Base-by-base conservation (phyloP, 768 basidiomycete genomes). In the Tubosaeta brunneosetosa region DNA sequence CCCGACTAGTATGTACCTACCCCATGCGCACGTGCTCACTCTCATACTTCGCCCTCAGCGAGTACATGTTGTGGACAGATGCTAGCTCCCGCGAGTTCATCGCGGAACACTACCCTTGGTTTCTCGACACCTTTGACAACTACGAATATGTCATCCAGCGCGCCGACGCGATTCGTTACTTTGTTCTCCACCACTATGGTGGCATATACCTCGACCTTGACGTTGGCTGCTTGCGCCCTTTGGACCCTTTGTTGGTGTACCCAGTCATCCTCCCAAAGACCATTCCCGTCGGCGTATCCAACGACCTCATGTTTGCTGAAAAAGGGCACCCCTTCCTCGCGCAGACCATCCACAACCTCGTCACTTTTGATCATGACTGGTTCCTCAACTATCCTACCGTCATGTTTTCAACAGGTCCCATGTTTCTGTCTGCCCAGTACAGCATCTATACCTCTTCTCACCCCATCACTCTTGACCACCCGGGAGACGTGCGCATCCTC, bases 401-500 rank as follows among this genome's bases (percentile, higher is more conserved):
- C 75, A 99, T 99, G 97, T 99, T 99, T 73, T 93, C 93, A 49
- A 99, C 97, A 0, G 95, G 95, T 1, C 97, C 97, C 62, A 99
- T 99, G 97, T 99, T 97, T 72, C 74, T 99, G 12, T 97, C 94
- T 1, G 85, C 87, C 3, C 92, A 97, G 66, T 95, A 95, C 68
- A 90, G 91, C 38, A 77, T 94, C 47, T 98, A 90, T 71, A 80
- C 81, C 6, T 76, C 87, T 4, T 78, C 85, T 11, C 82, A 90
- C 51, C 79, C 83, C 29, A 74, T 74, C 13, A 80, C 81, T 16
- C 67, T 72, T 2, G 70, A 71, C 7, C 63, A 69, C 8, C 83
- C 84, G n/a, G 76, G 81, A 13, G 86, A 88, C 45, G 79, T 99
- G 10, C 89, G 95, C 54, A 85, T 99, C 54, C 76, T 98, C 4